Conservation (phyloP, 106 monocot species). For the Xerophyta viscosa region DNA sequence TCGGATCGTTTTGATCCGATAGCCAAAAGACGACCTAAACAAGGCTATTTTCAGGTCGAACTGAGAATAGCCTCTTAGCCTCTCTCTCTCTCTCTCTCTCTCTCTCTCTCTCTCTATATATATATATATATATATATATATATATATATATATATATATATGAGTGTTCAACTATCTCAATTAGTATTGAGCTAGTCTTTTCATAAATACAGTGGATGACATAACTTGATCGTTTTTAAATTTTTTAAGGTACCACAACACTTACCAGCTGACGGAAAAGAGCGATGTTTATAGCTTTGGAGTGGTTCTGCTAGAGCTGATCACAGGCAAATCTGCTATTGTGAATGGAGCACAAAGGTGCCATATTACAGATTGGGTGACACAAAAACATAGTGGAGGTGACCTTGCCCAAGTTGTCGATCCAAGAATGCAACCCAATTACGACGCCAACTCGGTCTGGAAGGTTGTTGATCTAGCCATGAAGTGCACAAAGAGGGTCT, state of each 20-base stretch:
- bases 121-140: too few species aligned
- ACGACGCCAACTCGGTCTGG: not conserved
- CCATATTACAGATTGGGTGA: not conserved
- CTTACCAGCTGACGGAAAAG: slow-evolving; percentile 46
- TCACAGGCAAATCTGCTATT: not conserved
- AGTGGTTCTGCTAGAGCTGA: slow-evolving; percentile 52
- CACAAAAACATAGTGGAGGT: not conserved
- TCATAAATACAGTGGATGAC: too few species aligned
- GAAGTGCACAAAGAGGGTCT: slow-evolving; percentile 8
- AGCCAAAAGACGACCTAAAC: too few species aligned
- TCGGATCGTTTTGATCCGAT: too few species aligned
- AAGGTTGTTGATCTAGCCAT: slow-evolving; percentile 3
- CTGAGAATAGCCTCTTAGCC: too few species aligned
- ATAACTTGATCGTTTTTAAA: too few species aligned
- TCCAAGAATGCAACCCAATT: not conserved
- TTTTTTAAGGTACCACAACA: not conserved
- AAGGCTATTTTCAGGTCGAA: too few species aligned
- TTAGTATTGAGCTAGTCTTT: too few species aligned
- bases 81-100: too few species aligned
- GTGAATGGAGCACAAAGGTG: not conserved
- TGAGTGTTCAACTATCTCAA: too few species aligned
- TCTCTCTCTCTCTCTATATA: too few species aligned
- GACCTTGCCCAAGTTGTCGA: not conserved
- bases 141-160: too few species aligned
- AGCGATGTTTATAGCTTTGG: slow-evolving; percentile 78